phyloP scores from a whole-genome alignment of 2,329 filamentous ascomycete genomes.

The Alternaria alternata region DNA sequence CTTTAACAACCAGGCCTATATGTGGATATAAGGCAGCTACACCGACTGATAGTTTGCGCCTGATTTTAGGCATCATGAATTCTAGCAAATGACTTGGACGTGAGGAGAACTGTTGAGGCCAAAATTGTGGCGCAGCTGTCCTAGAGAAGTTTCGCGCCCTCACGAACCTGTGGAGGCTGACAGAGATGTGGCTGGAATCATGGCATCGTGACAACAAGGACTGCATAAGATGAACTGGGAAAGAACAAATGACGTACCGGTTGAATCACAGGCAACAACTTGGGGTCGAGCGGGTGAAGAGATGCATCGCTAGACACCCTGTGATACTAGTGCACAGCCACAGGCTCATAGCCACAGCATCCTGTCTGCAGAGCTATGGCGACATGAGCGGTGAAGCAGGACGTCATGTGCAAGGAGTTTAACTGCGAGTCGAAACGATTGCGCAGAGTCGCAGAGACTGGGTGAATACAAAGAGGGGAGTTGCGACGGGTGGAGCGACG shows the following conservation, averaged over 20 bases:
- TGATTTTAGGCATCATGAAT: conserved; percentile 12
- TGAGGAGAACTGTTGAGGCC: conserved; percentile 17
- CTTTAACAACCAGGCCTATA: conserved; percentile 1
- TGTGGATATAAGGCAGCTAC: not conserved
- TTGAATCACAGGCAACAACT: not conserved
- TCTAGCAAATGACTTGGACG: not conserved
- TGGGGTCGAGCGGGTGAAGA: not conserved
- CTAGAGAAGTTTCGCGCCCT: not conserved
- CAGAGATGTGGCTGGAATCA: conserved; percentile 6
- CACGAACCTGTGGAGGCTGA: conserved; percentile 4
- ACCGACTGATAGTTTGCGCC: conserved; percentile 7
- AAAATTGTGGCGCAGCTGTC: conserved; percentile 18
- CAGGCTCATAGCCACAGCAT: conserved; percentile 12
- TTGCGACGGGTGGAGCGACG: not conserved
- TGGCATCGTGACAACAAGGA: conserved; percentile 2
- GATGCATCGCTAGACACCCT: conserved; percentile 8
- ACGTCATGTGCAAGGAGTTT: not conserved
- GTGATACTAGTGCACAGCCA: conserved; percentile 13
- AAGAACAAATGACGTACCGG: not conserved
- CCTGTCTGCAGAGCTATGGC: conserved; percentile 6
- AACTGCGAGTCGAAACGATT: not conserved
- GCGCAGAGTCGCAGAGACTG: not conserved
- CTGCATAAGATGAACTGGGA: not conserved
- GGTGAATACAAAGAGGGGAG: not conserved
- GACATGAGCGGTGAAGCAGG: conserved; percentile 6